phyloP scores from a whole-genome alignment of 164 flowering plant species.

The Berberis vulgaris region DNA sequence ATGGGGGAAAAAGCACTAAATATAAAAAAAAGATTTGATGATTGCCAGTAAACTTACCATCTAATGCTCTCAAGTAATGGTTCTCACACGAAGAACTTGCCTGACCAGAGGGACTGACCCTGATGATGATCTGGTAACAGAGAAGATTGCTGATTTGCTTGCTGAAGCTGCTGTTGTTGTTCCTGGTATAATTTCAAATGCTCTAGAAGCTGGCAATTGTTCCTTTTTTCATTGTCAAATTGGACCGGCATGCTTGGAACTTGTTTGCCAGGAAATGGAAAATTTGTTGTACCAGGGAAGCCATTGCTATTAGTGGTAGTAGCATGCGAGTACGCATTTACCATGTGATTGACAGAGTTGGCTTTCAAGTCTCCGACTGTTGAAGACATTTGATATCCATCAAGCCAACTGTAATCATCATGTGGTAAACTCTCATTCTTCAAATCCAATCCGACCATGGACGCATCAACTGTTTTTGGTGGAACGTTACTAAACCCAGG shows the following conservation, averaged over 20 bases:
- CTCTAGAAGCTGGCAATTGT: slow-evolving; percentile 36
- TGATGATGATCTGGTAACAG: slow-evolving; percentile 57
- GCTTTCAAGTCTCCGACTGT: slow-evolving; percentile 21
- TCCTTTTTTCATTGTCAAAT: slow-evolving; percentile 42
- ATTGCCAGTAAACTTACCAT: slow-evolving; percentile 24
- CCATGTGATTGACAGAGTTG: slow-evolving; percentile 22
- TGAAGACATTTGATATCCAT: slow-evolving; percentile 64
- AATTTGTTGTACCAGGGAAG: slow-evolving; percentile 33
- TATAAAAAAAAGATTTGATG: too few species aligned
- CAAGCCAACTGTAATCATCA: slow-evolving; percentile 92
- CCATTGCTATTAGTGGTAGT: slow-evolving; percentile 24
- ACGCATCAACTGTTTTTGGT: slow-evolving; percentile 32
- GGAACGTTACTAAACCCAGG: slow-evolving; percentile 71
- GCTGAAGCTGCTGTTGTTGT: slow-evolving; percentile 33
- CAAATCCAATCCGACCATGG: slow-evolving; percentile 20
- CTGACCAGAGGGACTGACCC: slow-evolving; percentile 69
- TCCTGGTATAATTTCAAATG: slow-evolving; percentile 37
- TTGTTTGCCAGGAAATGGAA: slow-evolving; percentile 92
- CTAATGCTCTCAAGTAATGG: slow-evolving; percentile 16
- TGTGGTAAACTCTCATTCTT: slow-evolving; percentile 30
- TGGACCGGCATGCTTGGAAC: slow-evolving; percentile 35
- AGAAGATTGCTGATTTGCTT: slow-evolving; percentile 38
- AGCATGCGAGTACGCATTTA: slow-evolving; percentile 16
- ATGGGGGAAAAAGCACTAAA: neutral
- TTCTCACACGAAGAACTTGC: slow-evolving; percentile 74